A percentile compares a stretch with the other conserved stretches of the same genome.
Evolutionary conservation across 78 protist genomes (phyloP).

Genomic region (Polysphondylium violaceum): DNA sequence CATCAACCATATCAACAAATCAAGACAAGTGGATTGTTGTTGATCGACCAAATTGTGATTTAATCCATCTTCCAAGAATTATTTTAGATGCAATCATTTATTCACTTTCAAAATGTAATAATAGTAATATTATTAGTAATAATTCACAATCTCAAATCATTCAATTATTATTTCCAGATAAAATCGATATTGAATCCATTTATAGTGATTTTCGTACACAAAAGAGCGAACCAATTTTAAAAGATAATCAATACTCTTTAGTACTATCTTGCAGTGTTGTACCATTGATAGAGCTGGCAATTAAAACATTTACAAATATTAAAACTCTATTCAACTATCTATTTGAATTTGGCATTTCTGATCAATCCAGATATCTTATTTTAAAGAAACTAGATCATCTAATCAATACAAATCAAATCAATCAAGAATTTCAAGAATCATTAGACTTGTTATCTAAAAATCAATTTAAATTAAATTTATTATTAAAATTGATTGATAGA

Average conservation of each 20-base stretch:
- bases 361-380: no score
- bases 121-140: background rate
- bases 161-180: background rate
- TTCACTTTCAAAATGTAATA: background rate
- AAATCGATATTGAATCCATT: background rate
- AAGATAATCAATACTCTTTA: background rate
- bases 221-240: constrained; percentile 12
- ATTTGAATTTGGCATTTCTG: no score
- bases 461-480: no score
- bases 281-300: no score
- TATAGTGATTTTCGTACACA: background rate
- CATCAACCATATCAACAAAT: background rate
- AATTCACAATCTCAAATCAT: constrained; percentile 1
- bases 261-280: background rate
- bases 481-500: no score
- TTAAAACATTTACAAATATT: no score
- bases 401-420: no score
- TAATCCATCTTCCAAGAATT: constrained; percentile 17
- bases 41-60: background rate
- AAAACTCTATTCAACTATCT: no score
- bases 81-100: constrained; percentile 10
- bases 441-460: no score
- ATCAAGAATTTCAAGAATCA: no score
- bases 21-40: constrained; percentile 7
- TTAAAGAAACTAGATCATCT: no score